These are phyloP conservation scores for Fusarium secorum DNA, from an alignment of 2,329 filamentous ascomycete genomes.

Conservation along the genomic window DNA sequence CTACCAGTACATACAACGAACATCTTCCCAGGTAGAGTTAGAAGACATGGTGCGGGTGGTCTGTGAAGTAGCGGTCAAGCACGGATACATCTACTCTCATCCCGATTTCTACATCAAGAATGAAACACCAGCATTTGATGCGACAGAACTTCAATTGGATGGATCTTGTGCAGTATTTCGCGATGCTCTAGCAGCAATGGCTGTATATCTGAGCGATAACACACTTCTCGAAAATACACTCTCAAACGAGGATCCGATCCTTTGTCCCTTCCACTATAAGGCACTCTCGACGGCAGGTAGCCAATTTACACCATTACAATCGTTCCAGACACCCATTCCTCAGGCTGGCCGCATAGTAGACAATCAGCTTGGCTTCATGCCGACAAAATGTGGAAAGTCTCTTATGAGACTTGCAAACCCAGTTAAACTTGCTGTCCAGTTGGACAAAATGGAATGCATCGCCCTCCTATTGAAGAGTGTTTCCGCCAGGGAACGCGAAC, in stretches of 20 bases:
- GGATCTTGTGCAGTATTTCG: background rate
- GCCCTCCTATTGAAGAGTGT: background rate
- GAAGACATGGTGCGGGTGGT: background rate
- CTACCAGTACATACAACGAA: background rate
- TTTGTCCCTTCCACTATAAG: background rate
- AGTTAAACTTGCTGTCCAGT: background rate
- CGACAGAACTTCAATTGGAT: background rate
- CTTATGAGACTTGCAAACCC: background rate
- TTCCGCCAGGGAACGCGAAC: fast-evolving
- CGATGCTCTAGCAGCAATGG: background rate
- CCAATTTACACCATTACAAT: fast-evolving
- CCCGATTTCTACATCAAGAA: background rate
- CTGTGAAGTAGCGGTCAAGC: background rate
- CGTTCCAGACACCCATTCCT: background rate
- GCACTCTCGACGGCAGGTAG: fast-evolving
- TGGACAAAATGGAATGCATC: background rate
- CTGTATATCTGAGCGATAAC: background rate
- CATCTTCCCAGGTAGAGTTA: fast-evolving
- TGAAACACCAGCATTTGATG: fast-evolving
- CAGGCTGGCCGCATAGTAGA: fast-evolving
- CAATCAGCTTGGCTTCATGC: background rate
- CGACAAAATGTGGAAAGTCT: background rate
- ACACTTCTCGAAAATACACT: background rate
- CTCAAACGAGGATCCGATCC: background rate
- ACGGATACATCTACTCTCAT: background rate